Evolutionary conservation across 345 rosid genomes (phyloP).

Genomic region (Aegle marmelos): DNA sequence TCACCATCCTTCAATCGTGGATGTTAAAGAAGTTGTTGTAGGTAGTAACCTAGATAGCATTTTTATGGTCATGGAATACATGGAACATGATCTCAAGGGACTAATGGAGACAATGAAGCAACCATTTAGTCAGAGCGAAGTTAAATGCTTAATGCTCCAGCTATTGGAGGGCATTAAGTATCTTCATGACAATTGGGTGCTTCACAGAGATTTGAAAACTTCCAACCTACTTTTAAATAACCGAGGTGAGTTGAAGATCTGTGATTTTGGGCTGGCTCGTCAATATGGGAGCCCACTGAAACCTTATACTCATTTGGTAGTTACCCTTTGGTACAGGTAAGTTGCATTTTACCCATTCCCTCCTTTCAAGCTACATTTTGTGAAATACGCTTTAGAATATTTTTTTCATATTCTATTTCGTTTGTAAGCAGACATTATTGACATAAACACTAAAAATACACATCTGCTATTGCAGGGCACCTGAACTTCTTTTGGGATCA

Average conservation of each 20-base stretch:
- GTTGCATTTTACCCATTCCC: conserved; percentile 8
- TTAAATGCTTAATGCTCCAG: conserved; percentile 97
- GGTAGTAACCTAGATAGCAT: conserved; percentile 94
- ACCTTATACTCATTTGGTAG: conserved; percentile 98
- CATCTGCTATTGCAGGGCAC: conserved; percentile 64
- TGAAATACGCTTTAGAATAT: neutral
- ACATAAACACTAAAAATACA: neutral
- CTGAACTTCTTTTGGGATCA: conserved; percentile 94
- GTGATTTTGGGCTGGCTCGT: conserved; percentile 98
- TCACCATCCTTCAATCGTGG: conserved; percentile 92
- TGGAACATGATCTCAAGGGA: conserved; percentile 98
- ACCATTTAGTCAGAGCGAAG: conserved; percentile 98
- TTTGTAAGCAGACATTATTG: neutral
- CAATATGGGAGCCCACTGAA: conserved; percentile 97
- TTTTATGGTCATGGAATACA: conserved; percentile 99
- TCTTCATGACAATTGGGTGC: conserved; percentile 99
- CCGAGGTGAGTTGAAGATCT: conserved; percentile 93
- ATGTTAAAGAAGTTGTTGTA: conserved; percentile 98
- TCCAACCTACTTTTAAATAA: conserved; percentile 94
- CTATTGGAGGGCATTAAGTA: conserved; percentile 87
- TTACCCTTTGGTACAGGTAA: conserved; percentile 99
- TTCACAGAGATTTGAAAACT: conserved; percentile 95
- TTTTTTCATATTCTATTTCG: neutral
- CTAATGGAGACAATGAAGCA: conserved; percentile 98
- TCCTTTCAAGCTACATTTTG: neutral